A percentile compares a stretch with the other conserved stretches of the same genome.
phyloP scores from a whole-genome alignment of 805 yeast species.

The Wickerhamomyces pijperi region DNA sequence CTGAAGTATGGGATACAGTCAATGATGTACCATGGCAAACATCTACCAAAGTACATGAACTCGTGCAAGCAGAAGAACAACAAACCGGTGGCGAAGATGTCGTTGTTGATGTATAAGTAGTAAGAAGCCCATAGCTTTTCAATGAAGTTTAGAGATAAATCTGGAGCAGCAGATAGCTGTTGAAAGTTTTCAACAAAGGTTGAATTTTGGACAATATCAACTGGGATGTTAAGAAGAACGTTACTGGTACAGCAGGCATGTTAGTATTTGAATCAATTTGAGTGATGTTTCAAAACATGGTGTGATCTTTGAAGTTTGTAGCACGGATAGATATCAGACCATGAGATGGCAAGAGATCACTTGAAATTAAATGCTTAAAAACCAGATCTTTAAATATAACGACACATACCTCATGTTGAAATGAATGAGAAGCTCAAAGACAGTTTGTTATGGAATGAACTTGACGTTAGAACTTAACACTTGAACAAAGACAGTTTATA shows the following conservation, averaged over 20 bases:
- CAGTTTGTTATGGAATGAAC: neutral
- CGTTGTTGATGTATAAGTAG: conserved; percentile 75
- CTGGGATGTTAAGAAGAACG: neutral
- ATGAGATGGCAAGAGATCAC: too few species aligned
- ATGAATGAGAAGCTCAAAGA: neutral
- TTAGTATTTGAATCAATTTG: neutral
- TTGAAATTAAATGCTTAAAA: too few species aligned
- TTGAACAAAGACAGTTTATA: too few species aligned
- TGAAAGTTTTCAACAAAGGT: conserved; percentile 4
- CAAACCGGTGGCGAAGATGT: conserved; percentile 81
- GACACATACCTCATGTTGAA: neutral
- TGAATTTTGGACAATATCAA: neutral
- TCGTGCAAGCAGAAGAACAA: conserved; percentile 76
- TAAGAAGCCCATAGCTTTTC: conserved; percentile 82
- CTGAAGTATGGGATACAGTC: conserved; percentile 77
- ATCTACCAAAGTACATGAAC: conserved; percentile 79
- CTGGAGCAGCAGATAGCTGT: conserved; percentile 1
- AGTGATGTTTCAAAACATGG: neutral
- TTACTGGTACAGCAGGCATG: neutral
- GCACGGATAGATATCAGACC: too few species aligned
- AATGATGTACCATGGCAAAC: conserved; percentile 82
- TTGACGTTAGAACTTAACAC: too few species aligned
- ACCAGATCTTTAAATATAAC: too few species aligned
- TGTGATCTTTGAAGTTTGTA: neutral
- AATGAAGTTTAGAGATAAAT: conserved; percentile 16